These are phyloP conservation scores for Russula sp. DNA, from an alignment of 768 basidiomycete genomes.

Conservation along the genomic window DNA sequence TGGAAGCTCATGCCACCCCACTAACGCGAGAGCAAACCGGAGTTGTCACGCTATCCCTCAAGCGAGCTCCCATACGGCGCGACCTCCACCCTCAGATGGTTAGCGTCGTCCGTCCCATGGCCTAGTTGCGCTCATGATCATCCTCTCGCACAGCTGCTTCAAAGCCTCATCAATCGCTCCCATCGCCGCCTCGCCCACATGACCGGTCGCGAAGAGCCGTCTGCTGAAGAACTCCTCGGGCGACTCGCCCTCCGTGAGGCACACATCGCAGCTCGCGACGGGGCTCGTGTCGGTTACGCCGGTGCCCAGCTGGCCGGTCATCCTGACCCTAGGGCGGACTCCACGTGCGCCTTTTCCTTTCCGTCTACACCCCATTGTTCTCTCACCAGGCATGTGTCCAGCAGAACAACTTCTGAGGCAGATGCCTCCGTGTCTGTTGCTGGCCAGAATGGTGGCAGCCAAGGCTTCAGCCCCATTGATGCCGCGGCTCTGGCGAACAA, in stretches of 20 bases:
- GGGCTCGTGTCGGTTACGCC: background rate
- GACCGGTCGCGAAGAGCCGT: conserved; percentile 51
- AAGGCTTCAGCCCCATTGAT: conserved; percentile 35
- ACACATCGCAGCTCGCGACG: background rate
- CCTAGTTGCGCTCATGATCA: background rate
- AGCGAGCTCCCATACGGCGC: conserved; percentile 30
- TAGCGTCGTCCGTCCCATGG: conserved; percentile 20
- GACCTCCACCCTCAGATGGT: conserved; percentile 42
- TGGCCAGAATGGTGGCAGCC: conserved; percentile 18
- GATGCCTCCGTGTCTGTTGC: conserved; percentile 19
- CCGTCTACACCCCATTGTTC: background rate
- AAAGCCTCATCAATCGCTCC: conserved; percentile 66
- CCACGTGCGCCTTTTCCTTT: background rate
- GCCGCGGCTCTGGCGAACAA: conserved; percentile 33
- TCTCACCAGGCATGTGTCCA: background rate
- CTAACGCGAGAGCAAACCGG: conserved; percentile 29
- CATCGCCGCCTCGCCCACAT: conserved; percentile 62
- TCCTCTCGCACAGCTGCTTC: conserved; percentile 43
- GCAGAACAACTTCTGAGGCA: conserved; percentile 2
- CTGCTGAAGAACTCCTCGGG: conserved; percentile 40
- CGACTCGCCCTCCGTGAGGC: conserved; percentile 40
- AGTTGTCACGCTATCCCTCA: conserved; percentile 40
- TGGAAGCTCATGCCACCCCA: conserved; percentile 41
- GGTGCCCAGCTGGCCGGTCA: conserved; percentile 17
- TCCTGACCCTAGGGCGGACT: conserved; percentile 19